Conservation (phyloP, 805 yeast genomes). For the Pichia kluyveri region DNA sequence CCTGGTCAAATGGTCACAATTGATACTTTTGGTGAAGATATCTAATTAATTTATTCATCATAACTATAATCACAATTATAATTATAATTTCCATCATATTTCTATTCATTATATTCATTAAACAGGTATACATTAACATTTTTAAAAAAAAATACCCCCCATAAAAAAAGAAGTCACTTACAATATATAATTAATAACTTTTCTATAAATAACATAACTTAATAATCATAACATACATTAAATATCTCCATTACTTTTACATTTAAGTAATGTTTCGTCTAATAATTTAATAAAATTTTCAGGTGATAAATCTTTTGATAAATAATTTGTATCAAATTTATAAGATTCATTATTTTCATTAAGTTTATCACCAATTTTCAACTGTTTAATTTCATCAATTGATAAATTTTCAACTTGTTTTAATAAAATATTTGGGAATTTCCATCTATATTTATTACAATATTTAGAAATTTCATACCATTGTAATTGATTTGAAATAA, state of each 20-base stretch:
- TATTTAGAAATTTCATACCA: neutral
- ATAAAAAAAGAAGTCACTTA: no score
- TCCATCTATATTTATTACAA: conserved; percentile 14
- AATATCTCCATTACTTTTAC: neutral
- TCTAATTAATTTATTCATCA: conserved; percentile 28
- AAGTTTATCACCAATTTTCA: neutral
- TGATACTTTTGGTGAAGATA: conserved; percentile 69
- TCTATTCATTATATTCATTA: neutral
- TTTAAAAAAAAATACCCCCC: no score
- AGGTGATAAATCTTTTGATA: conserved; percentile 1
- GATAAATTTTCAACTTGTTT: neutral
- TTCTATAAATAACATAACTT: neutral
- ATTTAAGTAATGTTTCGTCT: neutral
- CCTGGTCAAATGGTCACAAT: conserved; percentile 88
- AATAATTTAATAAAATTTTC: neutral
- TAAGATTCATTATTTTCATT: neutral
- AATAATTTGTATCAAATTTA: neutral
- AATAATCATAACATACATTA: neutral
- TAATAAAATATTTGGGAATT: conserved; percentile 5
- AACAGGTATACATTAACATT: no score
- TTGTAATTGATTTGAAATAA: neutral
- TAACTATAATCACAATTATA: no score
- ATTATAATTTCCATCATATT: neutral
- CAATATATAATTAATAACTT: neutral
- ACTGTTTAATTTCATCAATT: neutral